Evolutionary conservation across 2,329 filamentous ascomycete genomes (phyloP).

Genomic region (Ophiosphaerella herpotricha): DNA sequence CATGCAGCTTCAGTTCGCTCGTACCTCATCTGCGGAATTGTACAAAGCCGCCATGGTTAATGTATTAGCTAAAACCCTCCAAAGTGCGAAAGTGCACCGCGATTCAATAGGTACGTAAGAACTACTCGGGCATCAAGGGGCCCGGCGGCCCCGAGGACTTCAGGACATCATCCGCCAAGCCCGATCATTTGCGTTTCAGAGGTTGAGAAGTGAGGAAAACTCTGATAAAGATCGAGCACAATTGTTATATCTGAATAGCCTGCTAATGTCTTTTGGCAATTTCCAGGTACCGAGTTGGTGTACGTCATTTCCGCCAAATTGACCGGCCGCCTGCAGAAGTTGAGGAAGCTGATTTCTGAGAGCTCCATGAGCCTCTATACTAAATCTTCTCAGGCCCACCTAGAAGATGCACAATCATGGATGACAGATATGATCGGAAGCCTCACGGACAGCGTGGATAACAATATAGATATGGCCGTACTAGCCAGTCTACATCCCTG

Average conservation of each 20-base stretch:
- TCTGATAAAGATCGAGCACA: too few species aligned
- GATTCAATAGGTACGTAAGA: not conserved
- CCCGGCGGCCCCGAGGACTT: not conserved
- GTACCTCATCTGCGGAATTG: constrained; percentile 18
- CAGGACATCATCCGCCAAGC: too few species aligned
- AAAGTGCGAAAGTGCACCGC: constrained; percentile 39
- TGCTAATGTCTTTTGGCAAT: not conserved
- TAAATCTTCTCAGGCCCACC: not conserved
- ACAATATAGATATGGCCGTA: too few species aligned
- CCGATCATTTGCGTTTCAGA: too few species aligned
- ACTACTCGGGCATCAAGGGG: constrained; percentile 21
- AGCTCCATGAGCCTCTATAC: constrained; percentile 8
- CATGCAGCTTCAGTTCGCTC: constrained; percentile 44
- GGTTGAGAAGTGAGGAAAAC: too few species aligned
- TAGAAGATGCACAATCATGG: constrained; percentile 12
- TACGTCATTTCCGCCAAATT: constrained; percentile 23
- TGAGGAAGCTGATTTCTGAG: constrained; percentile 6
- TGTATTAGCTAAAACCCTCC: constrained; percentile 44
- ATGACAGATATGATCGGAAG: not conserved
- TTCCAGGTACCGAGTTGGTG: constrained; percentile 7
- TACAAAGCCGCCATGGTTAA: not conserved
- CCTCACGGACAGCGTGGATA: too few species aligned
- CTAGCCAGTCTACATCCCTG: too few species aligned
- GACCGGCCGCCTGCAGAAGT: constrained; percentile 21
- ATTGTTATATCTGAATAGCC: too few species aligned